Conservation (phyloP, 1,284 basidiomycete species). For the Phellopilus nigrolimitatus region DNA sequence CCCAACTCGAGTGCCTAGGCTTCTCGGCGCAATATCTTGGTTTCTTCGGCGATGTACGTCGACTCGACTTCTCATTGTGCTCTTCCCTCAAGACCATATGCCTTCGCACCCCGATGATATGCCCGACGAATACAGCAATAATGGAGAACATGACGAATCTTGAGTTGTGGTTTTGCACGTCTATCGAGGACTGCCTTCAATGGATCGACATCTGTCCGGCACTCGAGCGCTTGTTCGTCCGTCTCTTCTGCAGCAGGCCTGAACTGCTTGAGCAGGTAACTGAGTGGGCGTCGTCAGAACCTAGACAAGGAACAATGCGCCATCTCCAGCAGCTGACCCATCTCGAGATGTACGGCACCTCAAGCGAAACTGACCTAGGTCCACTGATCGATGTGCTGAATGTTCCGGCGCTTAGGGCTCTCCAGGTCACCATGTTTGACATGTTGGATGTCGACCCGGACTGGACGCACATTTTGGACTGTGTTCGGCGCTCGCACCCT, state of each 20-base stretch:
- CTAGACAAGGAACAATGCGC: no score
- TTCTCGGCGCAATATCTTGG: slow-evolving; percentile 15
- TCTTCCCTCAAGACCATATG: slow-evolving; percentile 4
- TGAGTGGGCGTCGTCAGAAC: no score
- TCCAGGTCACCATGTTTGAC: slow-evolving; percentile 6
- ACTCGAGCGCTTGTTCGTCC: slow-evolving; percentile 8
- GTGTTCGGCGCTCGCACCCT: slow-evolving; percentile 7
- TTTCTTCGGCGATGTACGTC: slow-evolving; percentile 12
- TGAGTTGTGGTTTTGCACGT: slow-evolving; percentile 13
- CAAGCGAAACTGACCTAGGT: no score
- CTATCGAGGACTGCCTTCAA: slow-evolving; percentile 14
- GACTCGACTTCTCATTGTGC: slow-evolving; percentile 11
- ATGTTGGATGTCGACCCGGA: background rate
- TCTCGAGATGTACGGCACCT: no score
- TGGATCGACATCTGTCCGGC: slow-evolving; percentile 17
- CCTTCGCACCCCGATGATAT: slow-evolving; percentile 9
- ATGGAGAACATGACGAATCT: slow-evolving; percentile 14
- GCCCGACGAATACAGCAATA: background rate
- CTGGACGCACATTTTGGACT: slow-evolving; percentile 12
- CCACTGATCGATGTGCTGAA: no score
- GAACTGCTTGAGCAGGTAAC: slow-evolving; percentile 1
- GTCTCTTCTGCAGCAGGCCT: slow-evolving; percentile 10
- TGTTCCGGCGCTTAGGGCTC: no score
- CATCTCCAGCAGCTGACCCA: no score
- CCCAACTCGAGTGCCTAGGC: slow-evolving; percentile 4